These are phyloP conservation scores for Chondrus crispus DNA, from an alignment of 23 red algal genomes.

Conservation along the genomic window DNA sequence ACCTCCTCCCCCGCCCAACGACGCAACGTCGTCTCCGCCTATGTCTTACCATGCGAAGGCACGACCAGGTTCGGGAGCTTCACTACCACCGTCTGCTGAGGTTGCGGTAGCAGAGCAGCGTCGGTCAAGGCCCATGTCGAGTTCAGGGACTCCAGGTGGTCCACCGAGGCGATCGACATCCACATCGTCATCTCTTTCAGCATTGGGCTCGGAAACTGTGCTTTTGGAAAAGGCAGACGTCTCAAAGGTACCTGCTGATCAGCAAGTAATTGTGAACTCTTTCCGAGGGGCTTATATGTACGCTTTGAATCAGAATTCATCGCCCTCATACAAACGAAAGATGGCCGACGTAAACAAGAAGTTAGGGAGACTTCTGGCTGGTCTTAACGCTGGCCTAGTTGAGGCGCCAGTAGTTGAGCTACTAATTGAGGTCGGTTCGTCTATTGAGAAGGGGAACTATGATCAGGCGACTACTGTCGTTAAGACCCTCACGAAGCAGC, in stretches of 20 bases:
- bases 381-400: slow-evolving; percentile 60
- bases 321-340: slow-evolving; percentile 69
- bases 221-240: slow-evolving; percentile 85
- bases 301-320: slow-evolving; percentile 38
- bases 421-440: slow-evolving; percentile 47
- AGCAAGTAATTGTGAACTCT: slow-evolving; percentile 57
- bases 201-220: slow-evolving; percentile 33
- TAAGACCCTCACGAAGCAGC: slow-evolving; percentile 59
- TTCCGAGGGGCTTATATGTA: slow-evolving; percentile 69
- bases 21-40: slow-evolving; percentile 16
- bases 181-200: slow-evolving; percentile 57
- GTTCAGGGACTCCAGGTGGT: slow-evolving; percentile 44
- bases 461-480: slow-evolving; percentile 41
- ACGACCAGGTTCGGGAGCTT: slow-evolving; percentile 21
- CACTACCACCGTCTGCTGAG: slow-evolving; percentile 53
- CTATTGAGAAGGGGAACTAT: slow-evolving; percentile 71
- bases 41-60: slow-evolving; percentile 54
- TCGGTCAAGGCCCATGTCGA: slow-evolving; percentile 36
- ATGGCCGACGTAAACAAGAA: slow-evolving; percentile 93
- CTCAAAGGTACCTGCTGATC: slow-evolving; percentile 51
- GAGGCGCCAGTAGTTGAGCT: slow-evolving; percentile 41
- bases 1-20: slow-evolving; percentile 38
- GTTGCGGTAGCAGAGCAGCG: slow-evolving; percentile 44
- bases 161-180: slow-evolving; percentile 35
- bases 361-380: slow-evolving; percentile 68